Evolutionary conservation across 768 basidiomycete genomes (phyloP).

Genomic region (Chlorophyllum brunneum): DNA sequence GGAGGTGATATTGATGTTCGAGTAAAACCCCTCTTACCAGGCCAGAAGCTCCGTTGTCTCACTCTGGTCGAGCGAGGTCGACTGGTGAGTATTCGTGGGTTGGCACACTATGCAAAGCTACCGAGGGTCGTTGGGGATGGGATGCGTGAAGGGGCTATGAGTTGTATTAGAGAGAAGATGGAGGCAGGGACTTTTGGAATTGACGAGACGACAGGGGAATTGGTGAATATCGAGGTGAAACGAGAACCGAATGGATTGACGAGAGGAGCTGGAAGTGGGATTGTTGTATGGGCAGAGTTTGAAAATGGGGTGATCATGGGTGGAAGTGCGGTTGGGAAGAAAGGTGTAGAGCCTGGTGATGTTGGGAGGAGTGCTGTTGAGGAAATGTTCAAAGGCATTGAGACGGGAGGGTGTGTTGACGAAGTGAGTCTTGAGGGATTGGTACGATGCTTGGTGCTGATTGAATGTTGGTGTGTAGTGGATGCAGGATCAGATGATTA

Average conservation of each 20-base stretch:
- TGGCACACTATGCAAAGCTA: conserved; percentile 66
- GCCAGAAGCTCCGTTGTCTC: conserved; percentile 35
- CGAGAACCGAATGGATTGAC: conserved; percentile 42
- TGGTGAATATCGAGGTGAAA: conserved; percentile 35
- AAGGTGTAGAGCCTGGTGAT: conserved; percentile 36
- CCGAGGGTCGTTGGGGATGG: conserved; percentile 48
- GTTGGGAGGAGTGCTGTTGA: conserved; percentile 62
- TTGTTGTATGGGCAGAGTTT: conserved; percentile 74
- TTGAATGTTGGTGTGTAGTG: conserved; percentile 23
- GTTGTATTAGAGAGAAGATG: conserved; percentile 32
- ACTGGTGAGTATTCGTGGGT: conserved; percentile 48
- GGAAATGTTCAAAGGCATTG: conserved; percentile 52
- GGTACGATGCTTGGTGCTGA: not conserved
- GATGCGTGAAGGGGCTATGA: conserved; percentile 53
- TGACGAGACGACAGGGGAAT: conserved; percentile 19
- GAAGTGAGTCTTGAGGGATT: conserved; percentile 37
- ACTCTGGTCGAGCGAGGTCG: conserved; percentile 54
- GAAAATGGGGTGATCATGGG: conserved; percentile 63
- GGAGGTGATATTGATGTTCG: conserved; percentile 57
- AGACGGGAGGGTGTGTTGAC: conserved; percentile 71
- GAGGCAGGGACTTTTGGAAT: not conserved
- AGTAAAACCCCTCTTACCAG: conserved; percentile 37
- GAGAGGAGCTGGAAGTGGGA: conserved; percentile 66
- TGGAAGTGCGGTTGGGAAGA: conserved; percentile 62
- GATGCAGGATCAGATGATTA: conserved; percentile 72